Conservation (phyloP, 2,329 filamentous ascomycete species). For the Rutstroemia sp. region DNA sequence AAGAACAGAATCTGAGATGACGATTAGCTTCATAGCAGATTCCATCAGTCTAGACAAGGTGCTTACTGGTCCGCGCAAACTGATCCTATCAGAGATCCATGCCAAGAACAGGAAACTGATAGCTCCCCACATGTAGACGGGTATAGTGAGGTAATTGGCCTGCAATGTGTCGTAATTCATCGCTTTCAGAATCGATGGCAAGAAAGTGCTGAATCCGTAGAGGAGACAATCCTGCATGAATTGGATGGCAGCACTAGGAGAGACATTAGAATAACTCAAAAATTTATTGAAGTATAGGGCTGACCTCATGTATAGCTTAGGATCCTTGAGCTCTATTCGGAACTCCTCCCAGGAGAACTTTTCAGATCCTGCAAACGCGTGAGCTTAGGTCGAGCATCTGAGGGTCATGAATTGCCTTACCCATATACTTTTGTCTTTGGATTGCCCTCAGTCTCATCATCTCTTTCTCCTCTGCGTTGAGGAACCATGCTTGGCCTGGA, state of each 20-base stretch:
- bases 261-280: background rate
- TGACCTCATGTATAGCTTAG: slow-evolving; percentile 40
- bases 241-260: slow-evolving; percentile 28
- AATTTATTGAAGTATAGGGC: background rate
- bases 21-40: background rate
- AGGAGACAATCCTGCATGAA: slow-evolving; percentile 15
- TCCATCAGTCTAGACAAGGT: too few relatives aligned
- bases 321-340: slow-evolving; percentile 38
- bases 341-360: slow-evolving; percentile 45
- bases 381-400: background rate
- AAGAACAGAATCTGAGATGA: slow-evolving; percentile 29
- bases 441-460: slow-evolving; percentile 43
- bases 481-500: slow-evolving; percentile 40
- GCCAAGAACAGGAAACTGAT: slow-evolving; percentile 38
- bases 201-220: slow-evolving; percentile 52
- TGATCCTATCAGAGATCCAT: slow-evolving; percentile 37
- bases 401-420: background rate
- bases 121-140: slow-evolving; percentile 46
- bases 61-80: slow-evolving; percentile 13
- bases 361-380: slow-evolving; percentile 28
- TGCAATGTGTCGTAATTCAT: slow-evolving; percentile 45
- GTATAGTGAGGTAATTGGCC: slow-evolving; percentile 47
- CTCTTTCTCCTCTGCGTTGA: slow-evolving; percentile 39
- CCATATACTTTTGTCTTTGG: slow-evolving; percentile 37
- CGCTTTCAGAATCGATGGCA: slow-evolving; percentile 46